These are phyloP conservation scores for Vitis hybrid DNA, from an alignment of 177 flowering plant species.

Conservation along the genomic window DNA sequence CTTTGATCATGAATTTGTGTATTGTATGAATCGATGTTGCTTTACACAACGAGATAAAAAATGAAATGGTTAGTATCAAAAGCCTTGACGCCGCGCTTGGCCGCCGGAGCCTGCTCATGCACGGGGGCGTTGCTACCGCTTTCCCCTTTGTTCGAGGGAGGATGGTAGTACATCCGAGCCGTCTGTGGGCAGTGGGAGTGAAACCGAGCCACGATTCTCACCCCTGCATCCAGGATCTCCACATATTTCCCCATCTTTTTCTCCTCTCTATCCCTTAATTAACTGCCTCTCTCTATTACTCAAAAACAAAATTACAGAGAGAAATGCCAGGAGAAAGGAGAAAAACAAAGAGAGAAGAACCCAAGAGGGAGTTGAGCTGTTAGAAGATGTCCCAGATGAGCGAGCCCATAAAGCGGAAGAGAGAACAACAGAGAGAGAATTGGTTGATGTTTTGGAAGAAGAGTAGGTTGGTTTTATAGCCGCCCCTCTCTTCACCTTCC, in stretches of 20 bases:
- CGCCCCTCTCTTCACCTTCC: too few relatives aligned
- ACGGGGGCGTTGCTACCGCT: not conserved
- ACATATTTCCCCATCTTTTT: constrained; percentile 55
- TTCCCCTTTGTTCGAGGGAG: constrained; percentile 31
- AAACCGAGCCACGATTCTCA: constrained; percentile 62
- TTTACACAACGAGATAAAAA: constrained; percentile 17
- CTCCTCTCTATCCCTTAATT: not conserved
- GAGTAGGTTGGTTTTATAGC: not conserved
- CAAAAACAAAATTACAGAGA: not conserved
- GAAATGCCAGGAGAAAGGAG: too few relatives aligned
- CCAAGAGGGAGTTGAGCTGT: too few relatives aligned
- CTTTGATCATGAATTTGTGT: not conserved
- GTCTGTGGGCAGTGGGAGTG: constrained; percentile 86
- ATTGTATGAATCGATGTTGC: not conserved
- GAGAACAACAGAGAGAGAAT: constrained; percentile 4
- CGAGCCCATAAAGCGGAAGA: not conserved
- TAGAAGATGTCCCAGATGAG: too few relatives aligned
- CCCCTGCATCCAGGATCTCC: constrained; percentile 64
- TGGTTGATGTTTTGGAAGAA: not conserved
- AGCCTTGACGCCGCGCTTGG: constrained; percentile 1
- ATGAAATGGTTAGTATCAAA: constrained; percentile 14
- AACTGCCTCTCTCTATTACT: not conserved
- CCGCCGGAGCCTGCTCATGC: not conserved
- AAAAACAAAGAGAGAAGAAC: too few relatives aligned
- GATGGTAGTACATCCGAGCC: constrained; percentile 71